A percentile compares a stretch with the other conserved stretches of the same genome.
These are phyloP conservation scores for Anastatica hierochuntica DNA, from an alignment of 345 rosid genomes.

Conservation along the genomic window DNA sequence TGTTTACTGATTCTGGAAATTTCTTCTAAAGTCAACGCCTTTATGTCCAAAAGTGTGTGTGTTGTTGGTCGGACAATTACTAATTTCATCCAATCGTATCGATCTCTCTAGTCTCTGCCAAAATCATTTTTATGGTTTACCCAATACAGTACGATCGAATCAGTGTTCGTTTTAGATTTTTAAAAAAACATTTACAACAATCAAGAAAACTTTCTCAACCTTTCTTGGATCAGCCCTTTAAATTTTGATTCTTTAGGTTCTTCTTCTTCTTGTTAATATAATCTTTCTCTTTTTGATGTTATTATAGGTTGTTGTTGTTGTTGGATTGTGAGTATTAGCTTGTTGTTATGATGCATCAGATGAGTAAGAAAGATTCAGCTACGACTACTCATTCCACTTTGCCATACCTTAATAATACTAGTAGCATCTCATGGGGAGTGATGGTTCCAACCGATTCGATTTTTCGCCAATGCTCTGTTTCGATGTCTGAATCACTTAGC, in stretches of 20 bases:
- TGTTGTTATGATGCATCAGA: conserved; percentile 31
- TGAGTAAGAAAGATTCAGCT: conserved; percentile 35
- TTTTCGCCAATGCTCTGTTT: not conserved
- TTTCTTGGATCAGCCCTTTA: not conserved
- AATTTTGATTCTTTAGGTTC: not conserved
- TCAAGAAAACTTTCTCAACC: no score
- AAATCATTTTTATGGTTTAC: conserved; percentile 17
- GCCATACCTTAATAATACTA: conserved; percentile 26
- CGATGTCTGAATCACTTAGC: conserved; percentile 28
- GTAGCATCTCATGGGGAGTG: conserved; percentile 38
- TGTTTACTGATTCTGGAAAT: conserved; percentile 14
- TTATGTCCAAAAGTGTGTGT: conserved; percentile 19
- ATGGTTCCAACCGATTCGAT: conserved; percentile 15
- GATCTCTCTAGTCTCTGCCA: conserved; percentile 3
- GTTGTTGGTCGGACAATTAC: conserved; percentile 25
- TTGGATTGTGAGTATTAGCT: not conserved
- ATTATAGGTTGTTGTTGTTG: not conserved
- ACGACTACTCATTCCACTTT: no score
- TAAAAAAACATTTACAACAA: no score
- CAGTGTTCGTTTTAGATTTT: not conserved
- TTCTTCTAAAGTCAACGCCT: conserved; percentile 25
- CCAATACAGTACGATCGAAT: conserved; percentile 6
- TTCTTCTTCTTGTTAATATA: no score
- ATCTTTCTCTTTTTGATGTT: not conserved
- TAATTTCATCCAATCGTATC: conserved; percentile 21